Evolutionary conservation across 257 asterid genomes (phyloP), one percentile per base, ranked within the genome.

Genomic region (Nicotiana otophora): DNA sequence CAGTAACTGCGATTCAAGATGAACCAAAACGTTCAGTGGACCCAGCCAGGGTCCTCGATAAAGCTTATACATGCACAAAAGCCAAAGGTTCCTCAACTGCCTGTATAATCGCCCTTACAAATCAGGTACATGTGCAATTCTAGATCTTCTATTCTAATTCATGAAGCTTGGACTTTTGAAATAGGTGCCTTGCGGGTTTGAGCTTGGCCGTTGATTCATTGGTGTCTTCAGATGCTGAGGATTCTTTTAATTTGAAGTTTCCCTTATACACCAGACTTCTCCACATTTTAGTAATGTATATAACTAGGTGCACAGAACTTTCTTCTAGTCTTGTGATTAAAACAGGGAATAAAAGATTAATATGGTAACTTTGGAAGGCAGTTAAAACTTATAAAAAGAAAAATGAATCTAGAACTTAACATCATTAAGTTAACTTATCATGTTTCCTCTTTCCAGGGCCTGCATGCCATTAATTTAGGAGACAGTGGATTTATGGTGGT

Each of bases 401-500:
- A 64, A 28, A 64, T 4, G 36, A 65, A 16, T 31, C 33, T 66
- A 66, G 48, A 66, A 66, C 26, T 66, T 66, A 66, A 66, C 19
- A 33, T 16, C 51, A 0, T 31, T 46, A 66, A 33, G 51, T 31
- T 66, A 15, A 28, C 63, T 75, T 51, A 4, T 26, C 42, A 26
- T 75, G 26, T 33, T 26, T 51, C 61, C 34, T 74, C 63, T 51
- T 75, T 23, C 87, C 83, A 96, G 99, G 96, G 97, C 81, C 94
- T 94, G 80, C 94, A 92, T 81, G 99, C 98, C 81, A 84, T 93
- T 72, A 96, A 96, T 89, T 85, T 96, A 61, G 99, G 98, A 68
- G 99, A 96, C 81, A 96, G 98, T 83, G 99, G 99, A 68, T 96
- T 96, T 83, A 91, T 96, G 91, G 98, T 96, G 82, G 92, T 94